These are phyloP conservation scores for Teunomyces pallodes DNA, from an alignment of 805 yeast species.

Conservation along the genomic window DNA sequence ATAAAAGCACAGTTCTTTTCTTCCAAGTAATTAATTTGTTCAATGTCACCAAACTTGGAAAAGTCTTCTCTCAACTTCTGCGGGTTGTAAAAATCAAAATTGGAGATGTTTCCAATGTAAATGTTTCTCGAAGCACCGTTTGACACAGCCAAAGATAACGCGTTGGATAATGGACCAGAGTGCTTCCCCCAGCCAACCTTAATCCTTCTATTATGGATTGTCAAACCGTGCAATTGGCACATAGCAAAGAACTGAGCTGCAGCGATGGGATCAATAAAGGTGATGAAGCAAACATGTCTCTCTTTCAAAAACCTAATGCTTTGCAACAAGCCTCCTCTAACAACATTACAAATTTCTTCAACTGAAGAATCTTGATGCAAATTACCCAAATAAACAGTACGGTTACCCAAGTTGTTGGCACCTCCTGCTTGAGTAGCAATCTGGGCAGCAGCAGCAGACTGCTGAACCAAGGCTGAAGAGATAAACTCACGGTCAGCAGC, in stretches of 20 bases:
- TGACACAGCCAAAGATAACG: constrained; percentile 83
- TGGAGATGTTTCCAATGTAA: constrained; percentile 70
- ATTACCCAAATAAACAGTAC: constrained; percentile 90
- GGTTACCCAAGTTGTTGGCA: constrained; percentile 83
- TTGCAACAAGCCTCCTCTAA: constrained; percentile 91
- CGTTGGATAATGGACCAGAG: constrained; percentile 86
- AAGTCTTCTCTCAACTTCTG: constrained; percentile 69
- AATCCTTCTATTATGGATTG: constrained; percentile 80
- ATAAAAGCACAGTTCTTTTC: constrained; percentile 89
- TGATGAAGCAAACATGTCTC: constrained; percentile 89
- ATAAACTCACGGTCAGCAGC: constrained; percentile 63
- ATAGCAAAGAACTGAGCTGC: constrained; percentile 97
- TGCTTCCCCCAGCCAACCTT: constrained; percentile 98
- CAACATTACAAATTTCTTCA: constrained; percentile 94
- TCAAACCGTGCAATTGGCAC: constrained; percentile 85
- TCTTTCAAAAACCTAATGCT: constrained; percentile 77
- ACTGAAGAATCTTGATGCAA: constrained; percentile 83
- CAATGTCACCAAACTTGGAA: constrained; percentile 86
- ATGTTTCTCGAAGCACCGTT: constrained; percentile 94
- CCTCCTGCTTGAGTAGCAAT: constrained; percentile 96
- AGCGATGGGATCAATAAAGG: constrained; percentile 94
- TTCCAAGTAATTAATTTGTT: constrained; percentile 83
- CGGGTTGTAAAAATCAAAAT: constrained; percentile 50
- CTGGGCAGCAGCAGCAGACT: constrained; percentile 96
- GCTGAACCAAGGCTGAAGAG: constrained; percentile 80